Conservation (phyloP, 345 rosid species). For the Eucalyptus pumila region DNA sequence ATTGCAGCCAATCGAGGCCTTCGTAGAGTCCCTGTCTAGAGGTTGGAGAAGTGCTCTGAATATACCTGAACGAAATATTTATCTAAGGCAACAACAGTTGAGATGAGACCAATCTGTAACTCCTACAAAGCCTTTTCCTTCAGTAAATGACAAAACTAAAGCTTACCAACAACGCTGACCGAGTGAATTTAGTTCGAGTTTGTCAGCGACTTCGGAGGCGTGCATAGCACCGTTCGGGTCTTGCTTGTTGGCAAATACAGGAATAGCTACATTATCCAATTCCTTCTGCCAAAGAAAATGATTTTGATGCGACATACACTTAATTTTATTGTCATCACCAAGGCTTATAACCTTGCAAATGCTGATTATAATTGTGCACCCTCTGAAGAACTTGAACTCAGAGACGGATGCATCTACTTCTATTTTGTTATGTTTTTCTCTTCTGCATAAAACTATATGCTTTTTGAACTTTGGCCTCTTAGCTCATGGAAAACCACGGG, state of each 20-base stretch:
- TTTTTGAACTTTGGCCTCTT: not conserved
- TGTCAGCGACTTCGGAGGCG: conserved; percentile 33
- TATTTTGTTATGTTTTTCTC: not conserved
- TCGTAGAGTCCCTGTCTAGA: conserved; percentile 42
- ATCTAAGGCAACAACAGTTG: not conserved
- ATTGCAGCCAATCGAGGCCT: conserved; percentile 57
- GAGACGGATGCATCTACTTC: not conserved
- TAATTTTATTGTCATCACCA: not conserved
- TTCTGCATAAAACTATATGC: not conserved
- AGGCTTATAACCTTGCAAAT: not conserved
- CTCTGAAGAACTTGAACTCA: not conserved
- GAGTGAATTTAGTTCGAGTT: conserved; percentile 46
- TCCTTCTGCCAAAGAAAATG: conserved; percentile 25
- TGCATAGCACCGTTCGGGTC: conserved; percentile 35
- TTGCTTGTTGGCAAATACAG: conserved; percentile 70
- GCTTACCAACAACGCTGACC: conserved; percentile 35
- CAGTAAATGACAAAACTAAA: not conserved
- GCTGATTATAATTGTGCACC: not conserved
- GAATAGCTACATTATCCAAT: conserved; percentile 37
- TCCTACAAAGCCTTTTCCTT: not conserved
- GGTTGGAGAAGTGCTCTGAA: conserved; percentile 40
- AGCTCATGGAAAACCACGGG: not conserved
- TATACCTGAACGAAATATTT: conserved; percentile 29
- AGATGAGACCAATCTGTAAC: not conserved
- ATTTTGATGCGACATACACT: not conserved